These are phyloP conservation scores for Pythium grandisporangium DNA, from an alignment of 352 stramenopile genomes.

Conservation along the genomic window DNA sequence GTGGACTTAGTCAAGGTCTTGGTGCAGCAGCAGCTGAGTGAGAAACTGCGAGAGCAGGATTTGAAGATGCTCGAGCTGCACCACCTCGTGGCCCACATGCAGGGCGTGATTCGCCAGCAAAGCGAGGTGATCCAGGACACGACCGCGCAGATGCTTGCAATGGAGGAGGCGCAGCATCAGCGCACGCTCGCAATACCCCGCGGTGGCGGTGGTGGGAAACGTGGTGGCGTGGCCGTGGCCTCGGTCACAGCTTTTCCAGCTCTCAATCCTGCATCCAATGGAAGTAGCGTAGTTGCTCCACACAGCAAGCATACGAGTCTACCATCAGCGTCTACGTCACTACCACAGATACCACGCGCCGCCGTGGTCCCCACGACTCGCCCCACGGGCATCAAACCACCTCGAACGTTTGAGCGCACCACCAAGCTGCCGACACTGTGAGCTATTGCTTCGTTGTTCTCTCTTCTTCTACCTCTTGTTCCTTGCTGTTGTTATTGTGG, in stretches of 20 bases:
- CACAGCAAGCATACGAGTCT: no score
- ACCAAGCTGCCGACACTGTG: slow-evolving; percentile 6
- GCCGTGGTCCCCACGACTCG: no score
- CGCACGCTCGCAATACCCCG: no score
- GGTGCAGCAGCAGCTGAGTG: slow-evolving; percentile 11
- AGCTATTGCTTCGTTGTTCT: background rate
- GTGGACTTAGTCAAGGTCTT: slow-evolving; percentile 14
- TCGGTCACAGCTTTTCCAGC: no score
- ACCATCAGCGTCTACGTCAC: no score
- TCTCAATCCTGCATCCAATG: no score
- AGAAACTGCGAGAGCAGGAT: slow-evolving; percentile 14
- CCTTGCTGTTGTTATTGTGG: no score
- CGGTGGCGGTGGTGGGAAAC: no score
- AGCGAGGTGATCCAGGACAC: slow-evolving; percentile 10
- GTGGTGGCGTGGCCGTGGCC: no score
- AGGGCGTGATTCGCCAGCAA: slow-evolving; percentile 14
- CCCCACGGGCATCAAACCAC: slow-evolving; percentile 11
- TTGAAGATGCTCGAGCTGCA: slow-evolving; percentile 14
- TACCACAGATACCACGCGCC: no score
- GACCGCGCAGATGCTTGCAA: slow-evolving; percentile 7
- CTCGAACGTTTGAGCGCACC: slow-evolving; percentile 9
- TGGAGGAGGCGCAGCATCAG: slow-evolving; percentile 5
- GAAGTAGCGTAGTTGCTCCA: no score
- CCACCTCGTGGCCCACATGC: slow-evolving; percentile 7
- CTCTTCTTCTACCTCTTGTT: background rate